Evolutionary conservation across 23 red algal genomes (phyloP), one percentile per base, ranked within the genome.

Genomic region (Gracilariopsis chorda): DNA sequence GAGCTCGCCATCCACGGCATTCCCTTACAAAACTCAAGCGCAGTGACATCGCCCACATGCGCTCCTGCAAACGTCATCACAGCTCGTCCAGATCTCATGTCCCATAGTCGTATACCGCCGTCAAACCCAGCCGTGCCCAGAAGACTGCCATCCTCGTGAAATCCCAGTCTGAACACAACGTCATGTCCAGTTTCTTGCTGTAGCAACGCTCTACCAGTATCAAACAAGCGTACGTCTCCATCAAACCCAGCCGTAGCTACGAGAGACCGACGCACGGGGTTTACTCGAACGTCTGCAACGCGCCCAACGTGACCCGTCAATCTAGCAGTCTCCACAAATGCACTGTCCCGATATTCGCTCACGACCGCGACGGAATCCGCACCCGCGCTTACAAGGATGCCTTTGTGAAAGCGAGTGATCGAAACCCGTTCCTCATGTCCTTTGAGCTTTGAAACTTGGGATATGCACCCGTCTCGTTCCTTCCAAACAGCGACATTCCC

Each of bases 121-220:
- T 92, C 87, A 11, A 76, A 72, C 30, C 94, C 94, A 28, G 48
- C 65, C 4, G 80, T 88, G 7, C 78, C 94, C 1, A 92, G 24
- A 51, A 93, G 74, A 23, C 76, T 58, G 70, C 94, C 94, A 64
- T 85, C 65, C 1, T 64, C 64, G 71, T 96, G 94, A 87, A 87
- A 96, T 5, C 48, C 43, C 8, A 84, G 87, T 5, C 63, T 32
- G 51, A 36, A 91, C 48, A 82, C 88, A 8, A 32, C 59, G 42
- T 61, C 32, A 44, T 91, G 88, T n/a, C 88, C 88, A 10, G 74
- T 91, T 34, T 33, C 36, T 47, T 91, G 88, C 39, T 49, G 43
- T 42, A 81, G 35, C 56, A 91, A 16, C 3, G 7, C 20, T 10
- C 39, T 36, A 16, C 72, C 72, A 53, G 58, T 46, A 30, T 77